Base-by-base conservation (phyloP, 2,329 filamentous ascomycete species). In the Catunica adiposa region DNA sequence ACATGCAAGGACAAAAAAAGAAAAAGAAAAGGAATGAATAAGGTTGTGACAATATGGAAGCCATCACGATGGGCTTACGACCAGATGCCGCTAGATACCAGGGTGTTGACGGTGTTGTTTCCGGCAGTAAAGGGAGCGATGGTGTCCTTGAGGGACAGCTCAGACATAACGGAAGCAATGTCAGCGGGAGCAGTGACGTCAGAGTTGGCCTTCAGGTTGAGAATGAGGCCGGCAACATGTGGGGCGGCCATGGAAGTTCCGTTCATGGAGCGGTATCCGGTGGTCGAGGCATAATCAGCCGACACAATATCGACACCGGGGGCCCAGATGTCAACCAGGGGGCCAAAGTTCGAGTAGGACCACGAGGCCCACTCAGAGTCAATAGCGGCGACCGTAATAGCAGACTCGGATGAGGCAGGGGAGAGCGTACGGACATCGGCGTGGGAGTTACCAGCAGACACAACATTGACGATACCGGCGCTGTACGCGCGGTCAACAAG, bases 171-270 rank as follows among this genome's bases (percentile, higher is more conserved):
- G 40, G 31, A 29, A 0, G 52, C 47, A 25, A 57, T 54, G 23
- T 57, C 52, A 1, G 14, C 56, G 3, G 56, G 56, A 5, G 44
- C 34, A 3, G 42, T 17, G 29, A 57, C 8, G 44, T 54, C 47
- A 6, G 34, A 54, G 38, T 55, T 50, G 8, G 53, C 53, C 34
- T 53, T 56, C 29, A 55, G 50, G 53, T 56, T 53, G n/a, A 58
- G 53, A n/a, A 58, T 48, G 8, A 55, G 40, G 14, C 56, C 56
- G 17, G 53, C 50, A 22, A 58, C 31, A 2, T 55, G 50, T 2
- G 50, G 48, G 5, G 53, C 56, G 3, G 76, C 71, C 73, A 77
- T 77, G 0, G 71, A 76, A 1, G 76, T 80, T 22, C 77, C 76
- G 1, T 67, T 70, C 52, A 73, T 66, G 1, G 60, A 64, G 25